Percentiles rank a stretch among this genome's conserved stretches.
Conservation (phyloP, 2,329 filamentous ascomycete genomes). For the Beauveria sp. region DNA sequence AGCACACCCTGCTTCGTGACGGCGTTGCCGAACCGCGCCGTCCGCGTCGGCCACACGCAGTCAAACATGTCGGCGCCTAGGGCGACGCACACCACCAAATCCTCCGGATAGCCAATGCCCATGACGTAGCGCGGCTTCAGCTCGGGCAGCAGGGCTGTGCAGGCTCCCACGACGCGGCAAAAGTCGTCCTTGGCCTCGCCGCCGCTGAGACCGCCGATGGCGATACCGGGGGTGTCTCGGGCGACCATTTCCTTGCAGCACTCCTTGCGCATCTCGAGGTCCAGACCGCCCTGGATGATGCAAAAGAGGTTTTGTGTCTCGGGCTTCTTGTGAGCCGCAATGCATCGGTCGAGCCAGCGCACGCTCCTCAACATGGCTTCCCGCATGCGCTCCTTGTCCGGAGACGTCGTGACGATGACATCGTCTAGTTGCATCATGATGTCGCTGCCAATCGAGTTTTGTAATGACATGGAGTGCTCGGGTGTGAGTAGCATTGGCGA, state of each 20-base stretch:
- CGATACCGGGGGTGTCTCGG: slow-evolving; percentile 88
- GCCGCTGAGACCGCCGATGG: slow-evolving; percentile 89
- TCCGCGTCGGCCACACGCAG: slow-evolving; percentile 96
- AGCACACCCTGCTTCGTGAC: slow-evolving; percentile 75
- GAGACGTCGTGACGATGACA: slow-evolving; percentile 91
- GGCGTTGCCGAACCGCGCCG: slow-evolving; percentile 92
- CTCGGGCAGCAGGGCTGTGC: slow-evolving; percentile 76
- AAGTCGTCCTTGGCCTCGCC: slow-evolving; percentile 92
- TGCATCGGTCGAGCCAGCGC: slow-evolving; percentile 92
- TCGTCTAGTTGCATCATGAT: slow-evolving; percentile 99
- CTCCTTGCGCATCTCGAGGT: slow-evolving; percentile 74
- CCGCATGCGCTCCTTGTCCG: slow-evolving; percentile 77
- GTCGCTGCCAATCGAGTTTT: slow-evolving; percentile 95
- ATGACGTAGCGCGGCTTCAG: slow-evolving; percentile 98
- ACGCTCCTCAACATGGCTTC: slow-evolving; percentile 94
- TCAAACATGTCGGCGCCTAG: slow-evolving; percentile 99
- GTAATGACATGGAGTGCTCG: slow-evolving; percentile 90
- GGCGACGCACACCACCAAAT: slow-evolving; percentile 86
- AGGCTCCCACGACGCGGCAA: slow-evolving; percentile 81
- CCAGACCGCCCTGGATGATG: slow-evolving; percentile 93
- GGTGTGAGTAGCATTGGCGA: slow-evolving; percentile 94
- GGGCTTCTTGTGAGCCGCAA: slow-evolving; percentile 78
- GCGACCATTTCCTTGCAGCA: slow-evolving; percentile 85
- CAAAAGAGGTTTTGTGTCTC: slow-evolving; percentile 89
- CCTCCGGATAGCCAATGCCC: slow-evolving; percentile 97